Evolutionary conservation across 495 filamentous ascomycete species (phyloP).

Genomic region (Lophiostoma macrostomum): DNA sequence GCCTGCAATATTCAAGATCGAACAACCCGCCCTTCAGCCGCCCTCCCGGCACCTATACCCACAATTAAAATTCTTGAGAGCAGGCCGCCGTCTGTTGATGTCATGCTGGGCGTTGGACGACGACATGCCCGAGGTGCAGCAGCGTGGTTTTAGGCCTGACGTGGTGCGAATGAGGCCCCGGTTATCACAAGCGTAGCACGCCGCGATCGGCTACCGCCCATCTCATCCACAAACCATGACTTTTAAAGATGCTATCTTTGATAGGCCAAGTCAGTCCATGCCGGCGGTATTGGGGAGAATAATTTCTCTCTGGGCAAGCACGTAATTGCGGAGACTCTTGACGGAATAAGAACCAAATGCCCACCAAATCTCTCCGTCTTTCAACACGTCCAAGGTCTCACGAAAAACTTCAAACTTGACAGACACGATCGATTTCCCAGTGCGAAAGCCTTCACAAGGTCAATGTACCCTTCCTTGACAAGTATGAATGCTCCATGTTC

Average conservation of each 20-base stretch:
- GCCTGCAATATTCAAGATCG: background rate
- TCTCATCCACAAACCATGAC: background rate
- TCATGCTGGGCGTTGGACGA: too few species aligned
- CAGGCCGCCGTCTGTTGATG: too few species aligned
- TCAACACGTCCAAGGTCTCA: background rate
- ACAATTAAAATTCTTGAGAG: background rate
- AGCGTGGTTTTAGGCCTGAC: too few species aligned
- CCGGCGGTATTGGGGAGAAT: background rate
- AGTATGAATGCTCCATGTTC: conserved; percentile 40
- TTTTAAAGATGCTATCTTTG: too few species aligned
- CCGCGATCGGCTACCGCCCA: too few species aligned
- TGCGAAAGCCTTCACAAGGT: conserved; percentile 50
- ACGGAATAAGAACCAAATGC: conserved; percentile 1
- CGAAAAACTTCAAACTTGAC: background rate
- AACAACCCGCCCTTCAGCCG: background rate
- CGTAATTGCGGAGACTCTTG: background rate
- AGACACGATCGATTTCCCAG: conserved; percentile 28
- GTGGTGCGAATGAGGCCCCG: too few species aligned
- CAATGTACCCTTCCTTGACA: conserved; percentile 54
- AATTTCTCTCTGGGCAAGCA: background rate
- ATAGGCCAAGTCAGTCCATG: too few species aligned
- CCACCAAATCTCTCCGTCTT: background rate
- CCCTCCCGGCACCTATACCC: background rate
- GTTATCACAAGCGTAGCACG: too few species aligned
- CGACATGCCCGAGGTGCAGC: too few species aligned